A percentile compares a stretch with the other conserved stretches of the same genome.
Conservation (phyloP, 2,329 filamentous ascomycete genomes). For the Fusarium virguliforme region DNA sequence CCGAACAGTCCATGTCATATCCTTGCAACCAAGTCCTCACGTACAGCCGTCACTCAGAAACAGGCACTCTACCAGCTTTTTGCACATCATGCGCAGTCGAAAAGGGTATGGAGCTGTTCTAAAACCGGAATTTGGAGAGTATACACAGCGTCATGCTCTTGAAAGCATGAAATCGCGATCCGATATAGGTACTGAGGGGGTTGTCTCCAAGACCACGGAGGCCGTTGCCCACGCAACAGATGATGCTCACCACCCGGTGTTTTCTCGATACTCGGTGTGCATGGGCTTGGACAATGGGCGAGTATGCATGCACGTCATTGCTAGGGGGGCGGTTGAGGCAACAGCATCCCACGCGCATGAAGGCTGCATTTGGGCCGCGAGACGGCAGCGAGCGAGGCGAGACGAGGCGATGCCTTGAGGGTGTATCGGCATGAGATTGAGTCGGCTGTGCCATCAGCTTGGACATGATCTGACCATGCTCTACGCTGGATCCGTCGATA, state of each 20-base stretch:
- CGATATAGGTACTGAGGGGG: conserved; percentile 3
- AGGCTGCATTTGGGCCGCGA: conserved; percentile 37
- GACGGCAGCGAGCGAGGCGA: conserved; percentile 17
- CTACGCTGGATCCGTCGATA: neutral
- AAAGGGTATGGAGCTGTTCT: conserved; percentile 1
- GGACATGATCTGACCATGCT: conserved; percentile 6
- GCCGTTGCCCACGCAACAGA: conserved; percentile 1
- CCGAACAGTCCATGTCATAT: conserved; percentile 32
- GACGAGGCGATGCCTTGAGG: conserved; percentile 7
- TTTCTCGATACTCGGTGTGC: conserved; percentile 30
- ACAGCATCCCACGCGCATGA: conserved; percentile 19
- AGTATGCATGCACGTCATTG: conserved; percentile 40
- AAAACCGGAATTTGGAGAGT: conserved; percentile 4
- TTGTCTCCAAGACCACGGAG: conserved; percentile 5
- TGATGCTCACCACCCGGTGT: conserved; percentile 1
- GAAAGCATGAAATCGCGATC: conserved; percentile 5
- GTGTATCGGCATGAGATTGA: conserved; percentile 8
- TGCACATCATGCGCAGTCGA: neutral
- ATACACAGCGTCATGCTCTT: neutral
- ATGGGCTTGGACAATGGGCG: conserved; percentile 12
- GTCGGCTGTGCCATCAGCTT: conserved; percentile 7
- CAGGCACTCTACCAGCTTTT: neutral
- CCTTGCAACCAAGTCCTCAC: conserved; percentile 19
- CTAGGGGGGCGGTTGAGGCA: conserved; percentile 18
- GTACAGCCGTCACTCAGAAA: conserved; percentile 14